Evolutionary conservation across 148 eudicot species (phyloP).

Genomic region (Vaccinium myrtillus): DNA sequence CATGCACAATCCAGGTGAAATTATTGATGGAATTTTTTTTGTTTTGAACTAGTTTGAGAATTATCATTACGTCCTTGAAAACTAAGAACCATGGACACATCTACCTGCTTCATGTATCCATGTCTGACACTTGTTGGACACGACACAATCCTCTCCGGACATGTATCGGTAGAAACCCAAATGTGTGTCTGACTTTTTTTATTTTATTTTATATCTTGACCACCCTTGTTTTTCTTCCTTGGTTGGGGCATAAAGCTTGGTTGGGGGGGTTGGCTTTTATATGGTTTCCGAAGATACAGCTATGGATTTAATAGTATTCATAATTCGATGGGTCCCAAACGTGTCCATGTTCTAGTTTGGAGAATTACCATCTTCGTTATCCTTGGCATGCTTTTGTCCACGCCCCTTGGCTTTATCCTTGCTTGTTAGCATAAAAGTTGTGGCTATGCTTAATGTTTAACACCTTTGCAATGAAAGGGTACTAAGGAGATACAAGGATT

Average conservation of each 20-base stretch:
- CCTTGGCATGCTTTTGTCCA: neutral
- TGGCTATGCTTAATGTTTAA: neutral
- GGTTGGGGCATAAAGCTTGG: no score
- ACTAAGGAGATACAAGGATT: slow-evolving; percentile 63
- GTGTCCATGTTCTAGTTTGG: neutral
- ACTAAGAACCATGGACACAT: no score
- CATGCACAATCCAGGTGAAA: slow-evolving; percentile 68
- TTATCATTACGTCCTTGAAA: neutral
- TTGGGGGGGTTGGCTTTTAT: neutral
- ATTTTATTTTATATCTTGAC: neutral
- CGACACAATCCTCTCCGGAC: neutral
- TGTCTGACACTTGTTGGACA: neutral
- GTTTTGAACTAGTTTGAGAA: neutral
- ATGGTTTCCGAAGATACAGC: neutral
- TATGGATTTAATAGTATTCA: neutral
- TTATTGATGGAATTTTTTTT: neutral
- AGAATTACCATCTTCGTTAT: neutral
- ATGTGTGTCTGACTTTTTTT: neutral
- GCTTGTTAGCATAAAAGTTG: neutral
- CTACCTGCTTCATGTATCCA: neutral
- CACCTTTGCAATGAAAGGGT: slow-evolving; percentile 44
- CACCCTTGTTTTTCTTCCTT: neutral
- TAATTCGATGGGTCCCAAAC: neutral
- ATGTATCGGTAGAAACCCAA: neutral
- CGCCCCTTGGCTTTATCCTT: neutral